A percentile compares a stretch with the other conserved stretches of the same genome.
phyloP scores from a whole-genome alignment of 805 yeast species.

The Yarrowia sp. region DNA sequence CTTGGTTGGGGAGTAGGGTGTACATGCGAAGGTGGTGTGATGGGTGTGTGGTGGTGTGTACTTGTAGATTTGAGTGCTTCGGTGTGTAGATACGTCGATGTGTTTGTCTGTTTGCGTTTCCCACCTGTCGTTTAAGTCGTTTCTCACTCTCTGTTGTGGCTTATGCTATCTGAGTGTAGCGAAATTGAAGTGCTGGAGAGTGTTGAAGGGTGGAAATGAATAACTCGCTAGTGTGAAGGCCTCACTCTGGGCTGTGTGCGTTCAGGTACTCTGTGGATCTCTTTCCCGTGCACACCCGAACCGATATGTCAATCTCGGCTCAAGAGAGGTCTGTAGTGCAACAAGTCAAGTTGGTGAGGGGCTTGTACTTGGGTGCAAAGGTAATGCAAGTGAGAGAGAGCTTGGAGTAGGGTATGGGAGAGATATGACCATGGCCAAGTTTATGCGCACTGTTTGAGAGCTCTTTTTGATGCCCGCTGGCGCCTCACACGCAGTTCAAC shows the following conservation, averaged over 20 bases:
- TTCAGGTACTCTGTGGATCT: neutral
- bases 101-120: neutral
- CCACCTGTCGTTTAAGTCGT: too few species aligned
- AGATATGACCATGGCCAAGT: too few species aligned
- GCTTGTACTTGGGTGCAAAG: constrained; percentile 31
- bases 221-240: too few species aligned
- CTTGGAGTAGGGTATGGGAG: too few species aligned
- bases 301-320: constrained; percentile 8
- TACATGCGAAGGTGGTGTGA: constrained; percentile 4
- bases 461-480: too few species aligned
- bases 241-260: too few species aligned
- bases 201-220: too few species aligned
- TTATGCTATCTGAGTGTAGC: constrained; percentile 3
- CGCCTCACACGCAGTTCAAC: too few species aligned
- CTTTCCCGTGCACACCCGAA: too few species aligned
- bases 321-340: constrained; percentile 11
- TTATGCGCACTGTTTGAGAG: too few species aligned
- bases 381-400: constrained; percentile 34
- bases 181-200: too few species aligned
- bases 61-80: neutral
- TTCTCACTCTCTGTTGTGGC: too few species aligned
- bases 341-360: constrained; percentile 38
- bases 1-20: constrained; percentile 36
- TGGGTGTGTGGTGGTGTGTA: neutral
- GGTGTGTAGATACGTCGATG: neutral